Evolutionary conservation across 2,329 filamentous ascomycete species (phyloP).

Genomic region (Xylariales sp.): DNA sequence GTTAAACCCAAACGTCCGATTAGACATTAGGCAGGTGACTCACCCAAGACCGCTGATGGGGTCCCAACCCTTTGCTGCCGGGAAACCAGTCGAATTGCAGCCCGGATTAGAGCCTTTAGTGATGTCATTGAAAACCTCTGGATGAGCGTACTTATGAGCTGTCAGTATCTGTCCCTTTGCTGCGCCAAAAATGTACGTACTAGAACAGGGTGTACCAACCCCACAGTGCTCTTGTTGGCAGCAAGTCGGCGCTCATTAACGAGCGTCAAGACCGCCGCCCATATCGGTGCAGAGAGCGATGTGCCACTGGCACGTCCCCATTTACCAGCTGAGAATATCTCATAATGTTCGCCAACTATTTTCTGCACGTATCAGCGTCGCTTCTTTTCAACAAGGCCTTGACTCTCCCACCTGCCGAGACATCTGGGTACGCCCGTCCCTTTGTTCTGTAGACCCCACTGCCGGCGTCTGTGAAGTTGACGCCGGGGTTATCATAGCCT

Average conservation of each 20-base stretch:
- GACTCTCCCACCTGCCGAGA: no score
- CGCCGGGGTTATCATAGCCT: background rate
- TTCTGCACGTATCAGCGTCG: no score
- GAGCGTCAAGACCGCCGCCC: slow-evolving; percentile 39
- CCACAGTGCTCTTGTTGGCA: slow-evolving; percentile 38
- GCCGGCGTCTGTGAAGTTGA: slow-evolving; percentile 18
- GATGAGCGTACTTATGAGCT: slow-evolving; percentile 37
- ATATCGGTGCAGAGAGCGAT: slow-evolving; percentile 33
- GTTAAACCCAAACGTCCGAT: background rate
- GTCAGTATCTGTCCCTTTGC: no score
- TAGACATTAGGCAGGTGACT: slow-evolving; percentile 5
- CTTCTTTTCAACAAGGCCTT: no score
- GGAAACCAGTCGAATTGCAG: slow-evolving; percentile 35
- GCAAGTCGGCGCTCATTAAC: slow-evolving; percentile 46
- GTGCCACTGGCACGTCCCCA: slow-evolving; percentile 12
- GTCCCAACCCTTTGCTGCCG: slow-evolving; percentile 36
- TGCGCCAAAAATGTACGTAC: no score
- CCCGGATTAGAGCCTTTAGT: slow-evolving; percentile 32
- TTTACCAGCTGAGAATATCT: slow-evolving; percentile 28
- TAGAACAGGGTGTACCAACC: slow-evolving; percentile 47
- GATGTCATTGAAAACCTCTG: slow-evolving; percentile 34
- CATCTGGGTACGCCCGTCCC: slow-evolving; percentile 45
- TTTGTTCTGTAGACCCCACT: slow-evolving; percentile 34
- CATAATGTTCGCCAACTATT: slow-evolving; percentile 33
- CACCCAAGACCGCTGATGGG: slow-evolving; percentile 32